Evolutionary conservation across 495 filamentous ascomycete species (phyloP).

Genomic region (Xylaria scruposa): DNA sequence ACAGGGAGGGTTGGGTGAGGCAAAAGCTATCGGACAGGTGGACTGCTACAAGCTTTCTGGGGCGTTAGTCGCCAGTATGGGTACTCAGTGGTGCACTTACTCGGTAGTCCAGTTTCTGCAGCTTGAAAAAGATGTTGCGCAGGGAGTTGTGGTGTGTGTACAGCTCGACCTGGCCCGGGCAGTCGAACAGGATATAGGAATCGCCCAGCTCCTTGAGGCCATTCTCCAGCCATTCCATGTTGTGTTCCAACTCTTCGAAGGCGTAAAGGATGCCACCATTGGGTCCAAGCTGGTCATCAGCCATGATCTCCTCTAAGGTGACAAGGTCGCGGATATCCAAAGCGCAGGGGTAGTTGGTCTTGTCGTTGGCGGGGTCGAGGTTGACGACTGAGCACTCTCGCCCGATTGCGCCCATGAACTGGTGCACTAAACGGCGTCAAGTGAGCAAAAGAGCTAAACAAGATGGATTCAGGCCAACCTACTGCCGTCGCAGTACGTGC

Average conservation of each 20-base stretch:
- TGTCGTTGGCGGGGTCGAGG: constrained; percentile 95
- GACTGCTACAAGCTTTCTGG: constrained; percentile 80
- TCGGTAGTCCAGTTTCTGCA: constrained; percentile 92
- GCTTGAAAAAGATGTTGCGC: constrained; percentile 84
- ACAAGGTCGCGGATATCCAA: constrained; percentile 90
- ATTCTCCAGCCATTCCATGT: constrained; percentile 86
- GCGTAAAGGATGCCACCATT: constrained; percentile 94
- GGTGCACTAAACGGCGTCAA: constrained; percentile 69
- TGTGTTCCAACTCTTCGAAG: constrained; percentile 91
- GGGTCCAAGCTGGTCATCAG: constrained; percentile 86
- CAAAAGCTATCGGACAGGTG: constrained; percentile 92
- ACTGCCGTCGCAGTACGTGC: constrained; percentile 96
- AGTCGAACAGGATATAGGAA: constrained; percentile 95
- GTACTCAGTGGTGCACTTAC: constrained; percentile 57
- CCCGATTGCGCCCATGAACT: constrained; percentile 93
- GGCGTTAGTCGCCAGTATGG: constrained; percentile 17
- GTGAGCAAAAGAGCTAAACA: constrained; percentile 1
- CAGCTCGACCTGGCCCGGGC: constrained; percentile 94
- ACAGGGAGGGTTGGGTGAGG: constrained; percentile 88
- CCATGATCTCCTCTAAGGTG: constrained; percentile 92
- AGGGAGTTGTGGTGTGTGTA: constrained; percentile 93
- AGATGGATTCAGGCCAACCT: constrained; percentile 34
- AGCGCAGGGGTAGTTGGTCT: constrained; percentile 77
- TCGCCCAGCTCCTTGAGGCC: constrained; percentile 79
- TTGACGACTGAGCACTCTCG: constrained; percentile 95